Evolutionary conservation across 768 basidiomycete species (phyloP).

Genomic region (Russula virescens): DNA sequence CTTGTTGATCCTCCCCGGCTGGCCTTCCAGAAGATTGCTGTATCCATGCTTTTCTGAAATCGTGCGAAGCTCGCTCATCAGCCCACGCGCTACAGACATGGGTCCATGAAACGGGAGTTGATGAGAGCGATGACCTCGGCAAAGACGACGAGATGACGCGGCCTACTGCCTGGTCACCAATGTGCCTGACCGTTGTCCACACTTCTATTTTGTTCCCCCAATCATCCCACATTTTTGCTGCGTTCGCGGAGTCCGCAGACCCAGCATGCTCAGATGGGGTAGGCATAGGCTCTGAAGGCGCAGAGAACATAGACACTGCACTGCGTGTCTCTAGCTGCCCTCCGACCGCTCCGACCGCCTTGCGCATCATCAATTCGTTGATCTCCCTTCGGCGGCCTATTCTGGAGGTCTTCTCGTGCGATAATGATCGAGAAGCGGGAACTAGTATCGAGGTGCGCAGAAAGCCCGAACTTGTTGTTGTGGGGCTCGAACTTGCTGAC

Average conservation of each 20-base stretch:
- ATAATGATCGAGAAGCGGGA: constrained; percentile 50
- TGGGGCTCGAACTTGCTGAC: constrained; percentile 8
- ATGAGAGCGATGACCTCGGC: constrained; percentile 33
- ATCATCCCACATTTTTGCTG: constrained; percentile 44
- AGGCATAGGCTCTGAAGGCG: not conserved
- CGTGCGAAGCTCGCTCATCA: constrained; percentile 17
- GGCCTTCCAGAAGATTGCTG: constrained; percentile 56
- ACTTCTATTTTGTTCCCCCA: constrained; percentile 67
- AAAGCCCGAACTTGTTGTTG: constrained; percentile 37
- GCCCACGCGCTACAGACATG: constrained; percentile 31
- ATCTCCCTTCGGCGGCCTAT: constrained; percentile 62
- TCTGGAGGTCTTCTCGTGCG: constrained; percentile 51
- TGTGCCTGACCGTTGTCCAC: constrained; percentile 64
- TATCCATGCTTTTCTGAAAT: constrained; percentile 59
- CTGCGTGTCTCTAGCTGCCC: constrained; percentile 47
- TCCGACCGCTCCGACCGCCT: constrained; percentile 72
- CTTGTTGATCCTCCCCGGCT: constrained; percentile 36
- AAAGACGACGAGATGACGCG: constrained; percentile 42
- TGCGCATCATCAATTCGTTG: constrained; percentile 78
- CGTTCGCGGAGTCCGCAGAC: constrained; percentile 26
- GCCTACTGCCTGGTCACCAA: constrained; percentile 74
- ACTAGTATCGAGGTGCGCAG: constrained; percentile 69
- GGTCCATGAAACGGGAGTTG: constrained; percentile 59
- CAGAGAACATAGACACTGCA: constrained; percentile 27
- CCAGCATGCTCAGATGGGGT: not conserved